These are phyloP conservation scores for Cornus florida DNA, from an alignment of 148 eudicot genomes.

Conservation along the genomic window DNA sequence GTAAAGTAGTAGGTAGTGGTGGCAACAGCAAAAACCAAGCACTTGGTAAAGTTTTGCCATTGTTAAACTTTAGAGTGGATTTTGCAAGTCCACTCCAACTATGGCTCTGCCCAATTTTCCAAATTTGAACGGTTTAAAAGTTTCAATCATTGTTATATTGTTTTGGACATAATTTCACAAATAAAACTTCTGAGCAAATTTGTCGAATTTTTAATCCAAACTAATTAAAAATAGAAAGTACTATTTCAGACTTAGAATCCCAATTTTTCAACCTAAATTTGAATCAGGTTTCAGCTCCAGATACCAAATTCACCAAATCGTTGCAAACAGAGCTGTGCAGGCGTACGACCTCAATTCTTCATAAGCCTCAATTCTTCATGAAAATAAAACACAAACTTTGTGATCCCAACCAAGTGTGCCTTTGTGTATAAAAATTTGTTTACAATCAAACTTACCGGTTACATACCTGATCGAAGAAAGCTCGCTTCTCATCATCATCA, in stretches of 20 bases:
- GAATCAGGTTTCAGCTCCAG: not conserved
- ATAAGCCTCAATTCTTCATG: not conserved
- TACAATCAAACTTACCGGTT: not conserved
- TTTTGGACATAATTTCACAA: not conserved
- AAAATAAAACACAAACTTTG: not conserved
- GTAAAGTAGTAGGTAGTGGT: too few relatives aligned
- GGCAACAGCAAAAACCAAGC: too few relatives aligned
- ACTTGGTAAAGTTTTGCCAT: too few relatives aligned
- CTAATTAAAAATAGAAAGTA: not conserved
- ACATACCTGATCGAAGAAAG: conserved; percentile 76
- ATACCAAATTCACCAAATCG: not conserved
- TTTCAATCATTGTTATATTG: not conserved
- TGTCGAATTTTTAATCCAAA: not conserved
- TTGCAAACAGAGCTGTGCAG: too few relatives aligned
- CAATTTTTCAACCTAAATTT: not conserved
- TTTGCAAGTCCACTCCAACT: not conserved
- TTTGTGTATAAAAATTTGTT: too few relatives aligned
- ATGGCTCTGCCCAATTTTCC: not conserved
- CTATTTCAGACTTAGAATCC: not conserved
- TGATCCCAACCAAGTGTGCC: conserved; percentile 5
- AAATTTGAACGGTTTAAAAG: not conserved
- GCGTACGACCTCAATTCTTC: too few relatives aligned
- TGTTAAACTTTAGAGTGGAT: not conserved
- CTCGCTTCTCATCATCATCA: conserved; percentile 70
- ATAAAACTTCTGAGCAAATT: not conserved